These are phyloP conservation scores for Gossypium lobatum DNA, from an alignment of 441 rosid species.

Conservation along the genomic window DNA sequence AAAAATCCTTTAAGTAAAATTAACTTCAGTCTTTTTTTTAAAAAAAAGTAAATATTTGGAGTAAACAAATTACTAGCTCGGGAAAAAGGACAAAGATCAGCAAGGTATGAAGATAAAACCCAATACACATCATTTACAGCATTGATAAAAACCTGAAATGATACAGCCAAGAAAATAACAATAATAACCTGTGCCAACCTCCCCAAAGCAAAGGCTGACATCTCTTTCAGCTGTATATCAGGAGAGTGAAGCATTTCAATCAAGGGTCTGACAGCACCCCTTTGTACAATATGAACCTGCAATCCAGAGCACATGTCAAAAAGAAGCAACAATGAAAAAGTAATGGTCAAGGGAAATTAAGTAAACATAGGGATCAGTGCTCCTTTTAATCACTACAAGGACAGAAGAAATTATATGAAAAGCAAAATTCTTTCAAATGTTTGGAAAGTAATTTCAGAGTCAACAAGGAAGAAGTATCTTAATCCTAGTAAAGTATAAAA, in stretches of 20 bases:
- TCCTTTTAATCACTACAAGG: constrained; percentile 6
- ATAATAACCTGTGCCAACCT: constrained; percentile 89
- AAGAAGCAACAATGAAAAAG: neutral
- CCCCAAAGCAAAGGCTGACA: constrained; percentile 99
- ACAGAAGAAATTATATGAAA: neutral
- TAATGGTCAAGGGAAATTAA: neutral
- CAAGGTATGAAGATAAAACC: neutral
- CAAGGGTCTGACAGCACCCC: constrained; percentile 93
- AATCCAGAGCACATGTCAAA: constrained; percentile 9
- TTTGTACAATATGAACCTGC: constrained; percentile 93
- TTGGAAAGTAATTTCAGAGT: neutral
- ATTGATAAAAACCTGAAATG: neutral
- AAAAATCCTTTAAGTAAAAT: neutral
- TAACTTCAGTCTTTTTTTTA: neutral
- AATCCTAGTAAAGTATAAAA: neutral
- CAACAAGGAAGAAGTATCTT: constrained; percentile 7
- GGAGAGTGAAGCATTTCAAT: constrained; percentile 89
- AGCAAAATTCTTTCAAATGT: neutral
- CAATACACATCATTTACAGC: neutral
- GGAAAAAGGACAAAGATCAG: neutral
- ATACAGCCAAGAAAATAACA: neutral
- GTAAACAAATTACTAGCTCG: neutral
- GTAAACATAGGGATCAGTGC: neutral
- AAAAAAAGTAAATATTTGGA: neutral
- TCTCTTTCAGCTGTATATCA: constrained; percentile 88